A percentile compares a stretch with the other conserved stretches of the same genome.
These are phyloP conservation scores for Besnoitia besnoiti DNA, from an alignment of 169 alveolate species.

Conservation along the genomic window DNA sequence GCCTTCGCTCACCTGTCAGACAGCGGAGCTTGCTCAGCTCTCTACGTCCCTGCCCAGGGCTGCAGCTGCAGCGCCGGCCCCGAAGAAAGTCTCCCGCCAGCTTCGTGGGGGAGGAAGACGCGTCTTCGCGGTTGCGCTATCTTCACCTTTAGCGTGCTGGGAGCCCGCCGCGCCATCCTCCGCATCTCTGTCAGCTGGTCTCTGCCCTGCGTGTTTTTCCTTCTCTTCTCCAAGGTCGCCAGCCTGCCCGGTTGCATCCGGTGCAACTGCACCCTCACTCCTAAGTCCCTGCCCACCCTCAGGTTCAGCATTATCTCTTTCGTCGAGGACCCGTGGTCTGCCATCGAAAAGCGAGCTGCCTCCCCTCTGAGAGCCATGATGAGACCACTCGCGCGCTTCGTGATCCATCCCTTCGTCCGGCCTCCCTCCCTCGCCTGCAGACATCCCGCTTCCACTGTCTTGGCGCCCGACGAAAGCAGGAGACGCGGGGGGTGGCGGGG, in stretches of 20 bases:
- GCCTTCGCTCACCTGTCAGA: not conserved
- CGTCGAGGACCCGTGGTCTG: not conserved
- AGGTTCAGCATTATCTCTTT: not conserved
- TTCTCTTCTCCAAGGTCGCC: not conserved
- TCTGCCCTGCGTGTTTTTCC: not conserved
- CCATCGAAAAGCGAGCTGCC: not conserved
- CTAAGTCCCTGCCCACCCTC: not conserved
- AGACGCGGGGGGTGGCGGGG: not conserved
- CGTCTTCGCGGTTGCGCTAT: not conserved
- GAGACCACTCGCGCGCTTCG: not conserved
- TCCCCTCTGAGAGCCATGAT: not conserved
- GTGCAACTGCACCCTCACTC: no score
- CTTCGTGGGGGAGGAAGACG: not conserved
- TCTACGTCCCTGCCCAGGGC: not conserved
- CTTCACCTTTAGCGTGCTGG: not conserved
- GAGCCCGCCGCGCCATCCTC: not conserved
- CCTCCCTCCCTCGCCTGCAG: not conserved
- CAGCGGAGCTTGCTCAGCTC: not conserved
- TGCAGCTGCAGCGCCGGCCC: conserved; percentile 23
- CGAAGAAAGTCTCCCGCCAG: conserved; percentile 33
- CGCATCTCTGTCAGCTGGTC: not conserved
- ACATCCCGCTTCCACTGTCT: not conserved
- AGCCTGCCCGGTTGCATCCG: not conserved
- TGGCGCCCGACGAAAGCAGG: not conserved
- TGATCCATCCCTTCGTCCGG: not conserved